Percentiles rank a stretch among this genome's conserved stretches.
phyloP scores from a whole-genome alignment of 2,329 filamentous ascomycete genomes.

The Aspergillus eucalypticola region DNA sequence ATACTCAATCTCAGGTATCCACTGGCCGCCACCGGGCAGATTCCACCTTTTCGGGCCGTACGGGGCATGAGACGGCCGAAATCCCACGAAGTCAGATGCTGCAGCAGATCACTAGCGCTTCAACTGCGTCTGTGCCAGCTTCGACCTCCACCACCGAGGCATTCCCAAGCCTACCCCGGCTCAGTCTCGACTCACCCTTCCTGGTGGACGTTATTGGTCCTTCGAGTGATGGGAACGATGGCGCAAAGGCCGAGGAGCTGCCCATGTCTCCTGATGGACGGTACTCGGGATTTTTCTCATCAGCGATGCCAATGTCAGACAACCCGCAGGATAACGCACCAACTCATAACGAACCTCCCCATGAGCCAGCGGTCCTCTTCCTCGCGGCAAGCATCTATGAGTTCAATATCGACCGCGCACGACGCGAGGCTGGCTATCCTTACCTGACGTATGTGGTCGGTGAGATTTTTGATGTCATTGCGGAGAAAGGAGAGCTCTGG shows the following conservation, averaged over 20 bases:
- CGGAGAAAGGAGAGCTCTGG: slow-evolving; percentile 96
- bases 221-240: slow-evolving; percentile 26
- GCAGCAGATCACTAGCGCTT: slow-evolving; percentile 51
- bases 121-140: slow-evolving; percentile 30
- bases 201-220: slow-evolving; percentile 43
- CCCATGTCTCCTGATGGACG: slow-evolving; percentile 51
- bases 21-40: slow-evolving; percentile 55
- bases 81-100: slow-evolving; percentile 53
- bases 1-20: slow-evolving; percentile 29
- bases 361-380: slow-evolving; percentile 71
- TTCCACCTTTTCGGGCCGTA: slow-evolving; percentile 55
- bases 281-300: slow-evolving; percentile 79
- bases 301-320: slow-evolving; percentile 79
- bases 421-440: slow-evolving; percentile 90
- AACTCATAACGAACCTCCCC: slow-evolving; percentile 46
- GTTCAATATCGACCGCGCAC: slow-evolving; percentile 91
- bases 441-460: slow-evolving; percentile 95
- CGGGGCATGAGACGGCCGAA: slow-evolving; percentile 57
- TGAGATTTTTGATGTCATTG: slow-evolving; percentile 92
- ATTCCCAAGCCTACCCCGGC: slow-evolving; percentile 43
- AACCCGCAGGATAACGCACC: slow-evolving; percentile 42
- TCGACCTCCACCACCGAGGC: slow-evolving; percentile 25
- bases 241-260: slow-evolving; percentile 24
- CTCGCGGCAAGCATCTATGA: slow-evolving; percentile 92
- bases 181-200: slow-evolving; percentile 49